These are phyloP conservation scores for Violaceomyces palustris DNA, from an alignment of 1,284 basidiomycete species.

Conservation along the genomic window DNA sequence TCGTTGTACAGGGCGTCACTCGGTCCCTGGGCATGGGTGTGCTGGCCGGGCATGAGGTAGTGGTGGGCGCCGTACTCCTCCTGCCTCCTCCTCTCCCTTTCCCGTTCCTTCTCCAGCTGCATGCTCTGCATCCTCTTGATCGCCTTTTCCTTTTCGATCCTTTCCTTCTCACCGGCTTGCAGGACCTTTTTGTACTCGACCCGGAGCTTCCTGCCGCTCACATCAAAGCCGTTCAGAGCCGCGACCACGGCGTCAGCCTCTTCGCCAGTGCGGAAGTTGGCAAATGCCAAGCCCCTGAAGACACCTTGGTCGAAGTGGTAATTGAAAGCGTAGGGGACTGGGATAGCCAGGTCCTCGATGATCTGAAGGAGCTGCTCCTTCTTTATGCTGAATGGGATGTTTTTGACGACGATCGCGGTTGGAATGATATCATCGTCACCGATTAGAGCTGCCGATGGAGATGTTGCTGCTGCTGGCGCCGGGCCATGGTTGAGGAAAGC, in stretches of 20 bases:
- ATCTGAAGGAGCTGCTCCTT: constrained; percentile 91
- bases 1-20: not conserved
- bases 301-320: constrained; percentile 59
- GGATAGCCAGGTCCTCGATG: constrained; percentile 87
- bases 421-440: constrained; percentile 90
- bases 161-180: constrained; percentile 97
- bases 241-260: constrained; percentile 95
- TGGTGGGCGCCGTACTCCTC: constrained; percentile 30
- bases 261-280: constrained; percentile 84
- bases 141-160: constrained; percentile 97
- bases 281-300: constrained; percentile 96
- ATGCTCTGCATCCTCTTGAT: constrained; percentile 81
- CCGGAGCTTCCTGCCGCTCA: constrained; percentile 94
- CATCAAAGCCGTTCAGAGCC: constrained; percentile 82
- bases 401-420: constrained; percentile 98
- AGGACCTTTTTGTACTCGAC: constrained; percentile 99
- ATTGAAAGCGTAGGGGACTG: constrained; percentile 99
- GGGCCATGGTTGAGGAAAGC: constrained; percentile 3
- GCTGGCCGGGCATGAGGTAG: constrained; percentile 25
- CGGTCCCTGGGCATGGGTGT: not conserved
- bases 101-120: constrained; percentile 46
- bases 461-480: constrained; percentile 3
- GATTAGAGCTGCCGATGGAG: not conserved
- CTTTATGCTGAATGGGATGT: constrained; percentile 97
- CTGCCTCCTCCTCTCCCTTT: constrained; percentile 30